A percentile compares a stretch with the other conserved stretches of the same genome.
phyloP scores from a whole-genome alignment of 441 rosid genomes.

The Croton laevigatus region DNA sequence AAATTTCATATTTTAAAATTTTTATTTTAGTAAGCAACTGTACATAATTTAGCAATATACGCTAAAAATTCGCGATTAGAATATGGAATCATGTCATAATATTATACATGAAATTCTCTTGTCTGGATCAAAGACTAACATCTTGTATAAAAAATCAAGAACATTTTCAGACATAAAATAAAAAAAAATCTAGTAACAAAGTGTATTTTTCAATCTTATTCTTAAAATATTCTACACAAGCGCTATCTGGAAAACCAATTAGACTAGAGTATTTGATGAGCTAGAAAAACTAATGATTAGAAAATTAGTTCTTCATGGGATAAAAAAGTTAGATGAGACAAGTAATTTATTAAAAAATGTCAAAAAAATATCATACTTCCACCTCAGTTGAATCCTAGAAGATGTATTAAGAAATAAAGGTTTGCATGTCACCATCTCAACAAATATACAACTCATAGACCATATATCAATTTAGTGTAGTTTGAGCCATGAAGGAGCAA shows the following conservation, averaged over 20 bases:
- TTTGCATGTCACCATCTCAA: background rate
- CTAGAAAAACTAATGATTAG: too few relatives aligned
- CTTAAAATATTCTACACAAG: too few relatives aligned
- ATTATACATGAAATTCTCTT: conserved; percentile 80
- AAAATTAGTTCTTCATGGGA: too few relatives aligned
- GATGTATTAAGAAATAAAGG: conserved; percentile 49
- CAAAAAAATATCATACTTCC: conserved; percentile 59
- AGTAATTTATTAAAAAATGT: conserved; percentile 4
- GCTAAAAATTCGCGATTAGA: background rate
- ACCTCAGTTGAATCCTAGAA: conserved; percentile 89
- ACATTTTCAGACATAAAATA: conserved; percentile 66
- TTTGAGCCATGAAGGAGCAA: background rate
- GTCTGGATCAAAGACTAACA: conserved; percentile 94
- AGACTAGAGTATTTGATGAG: too few relatives aligned
- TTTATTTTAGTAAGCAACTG: too few relatives aligned
- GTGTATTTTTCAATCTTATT: conserved; percentile 80
- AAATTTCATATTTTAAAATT: background rate
- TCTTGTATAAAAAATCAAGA: conserved; percentile 78
- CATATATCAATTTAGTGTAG: background rate
- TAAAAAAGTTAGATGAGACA: too few relatives aligned
- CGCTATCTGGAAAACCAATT: conserved; percentile 95
- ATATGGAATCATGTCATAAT: background rate
- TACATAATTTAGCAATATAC: too few relatives aligned
- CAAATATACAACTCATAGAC: background rate
- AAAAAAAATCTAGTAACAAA: conserved; percentile 73